Evolutionary conservation across 1,284 basidiomycete genomes (phyloP).

Genomic region (Apiotrichum akiyoshidainum): DNA sequence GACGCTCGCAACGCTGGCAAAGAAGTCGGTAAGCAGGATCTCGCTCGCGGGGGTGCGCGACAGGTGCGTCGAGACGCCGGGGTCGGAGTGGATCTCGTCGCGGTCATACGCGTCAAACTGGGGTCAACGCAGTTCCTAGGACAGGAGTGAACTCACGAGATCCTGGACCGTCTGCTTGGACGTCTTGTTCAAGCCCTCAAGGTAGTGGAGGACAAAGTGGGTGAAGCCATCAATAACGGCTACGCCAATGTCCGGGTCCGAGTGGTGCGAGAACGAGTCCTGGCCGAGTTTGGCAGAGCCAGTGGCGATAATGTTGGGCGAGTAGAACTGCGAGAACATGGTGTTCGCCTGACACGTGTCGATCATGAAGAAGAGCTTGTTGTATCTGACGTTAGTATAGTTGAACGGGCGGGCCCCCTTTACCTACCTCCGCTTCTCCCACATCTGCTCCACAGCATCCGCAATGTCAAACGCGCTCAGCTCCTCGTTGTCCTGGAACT

Average conservation of each 20-base stretch:
- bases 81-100: conserved; percentile 71
- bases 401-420: too few relatives aligned
- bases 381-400: conserved; percentile 63
- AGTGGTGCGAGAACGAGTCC: conserved; percentile 94
- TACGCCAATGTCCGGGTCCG: conserved; percentile 89
- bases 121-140: background rate
- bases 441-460: conserved; percentile 98
- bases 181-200: conserved; percentile 91
- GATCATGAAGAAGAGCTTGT: conserved; percentile 96
- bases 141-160: conserved; percentile 67
- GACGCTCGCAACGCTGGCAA: conserved; percentile 78
- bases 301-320: conserved; percentile 90
- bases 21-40: conserved; percentile 89
- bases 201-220: conserved; percentile 82
- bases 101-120: conserved; percentile 80
- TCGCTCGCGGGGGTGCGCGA: conserved; percentile 62
- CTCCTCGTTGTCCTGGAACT: conserved; percentile 98
- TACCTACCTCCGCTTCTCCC: conserved; percentile 83
- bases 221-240: conserved; percentile 95
- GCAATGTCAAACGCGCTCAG: conserved; percentile 93
- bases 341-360: conserved; percentile 98
- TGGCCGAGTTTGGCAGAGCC: conserved; percentile 84
- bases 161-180: conserved; percentile 76
- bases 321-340: conserved; percentile 91
- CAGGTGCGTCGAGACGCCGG: conserved; percentile 81